A percentile compares a stretch with the other conserved stretches of the same genome.
phyloP scores from a whole-genome alignment of 257 asterid genomes.

The Nyctanthes arbortristis region DNA sequence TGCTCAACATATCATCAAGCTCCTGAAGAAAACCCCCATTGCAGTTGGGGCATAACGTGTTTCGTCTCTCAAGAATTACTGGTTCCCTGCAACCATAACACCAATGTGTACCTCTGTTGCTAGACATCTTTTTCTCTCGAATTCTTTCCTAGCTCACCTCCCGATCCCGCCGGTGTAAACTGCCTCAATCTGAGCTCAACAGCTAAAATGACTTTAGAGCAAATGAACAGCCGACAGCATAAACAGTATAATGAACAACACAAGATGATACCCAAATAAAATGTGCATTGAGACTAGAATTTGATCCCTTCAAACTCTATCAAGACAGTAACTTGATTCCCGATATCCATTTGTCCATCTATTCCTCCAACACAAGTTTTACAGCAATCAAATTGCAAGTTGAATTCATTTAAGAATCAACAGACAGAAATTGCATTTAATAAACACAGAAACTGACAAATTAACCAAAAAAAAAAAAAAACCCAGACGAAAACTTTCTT shows the following conservation, averaged over 20 bases:
- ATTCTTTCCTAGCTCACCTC: slow-evolving; percentile 16
- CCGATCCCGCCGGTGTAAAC: not conserved
- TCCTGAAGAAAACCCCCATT: slow-evolving; percentile 78
- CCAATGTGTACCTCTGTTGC: slow-evolving; percentile 70
- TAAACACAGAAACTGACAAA: slow-evolving; percentile 16
- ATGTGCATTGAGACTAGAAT: not conserved
- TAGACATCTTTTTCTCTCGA: slow-evolving; percentile 52
- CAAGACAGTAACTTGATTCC: not conserved
- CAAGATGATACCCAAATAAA: too few relatives aligned
- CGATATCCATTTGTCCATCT: not conserved
- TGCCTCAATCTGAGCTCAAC: not conserved
- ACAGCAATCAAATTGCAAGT: slow-evolving; percentile 7
- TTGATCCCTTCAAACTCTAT: not conserved
- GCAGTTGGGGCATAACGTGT: slow-evolving; percentile 58
- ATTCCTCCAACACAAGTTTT: not conserved
- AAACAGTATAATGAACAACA: slow-evolving; percentile 12
- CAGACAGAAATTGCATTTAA: too few relatives aligned
- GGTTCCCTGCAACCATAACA: slow-evolving; percentile 83
- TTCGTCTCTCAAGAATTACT: slow-evolving; percentile 42
- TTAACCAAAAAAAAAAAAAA: not conserved
- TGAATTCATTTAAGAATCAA: slow-evolving; percentile 22
- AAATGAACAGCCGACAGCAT: too few relatives aligned
- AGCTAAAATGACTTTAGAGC: slow-evolving; percentile 7
- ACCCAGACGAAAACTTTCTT: not conserved
- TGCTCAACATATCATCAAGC: slow-evolving; percentile 56